Base-by-base conservation (phyloP, 768 basidiomycete genomes). In the Pisolithus sp. region DNA sequence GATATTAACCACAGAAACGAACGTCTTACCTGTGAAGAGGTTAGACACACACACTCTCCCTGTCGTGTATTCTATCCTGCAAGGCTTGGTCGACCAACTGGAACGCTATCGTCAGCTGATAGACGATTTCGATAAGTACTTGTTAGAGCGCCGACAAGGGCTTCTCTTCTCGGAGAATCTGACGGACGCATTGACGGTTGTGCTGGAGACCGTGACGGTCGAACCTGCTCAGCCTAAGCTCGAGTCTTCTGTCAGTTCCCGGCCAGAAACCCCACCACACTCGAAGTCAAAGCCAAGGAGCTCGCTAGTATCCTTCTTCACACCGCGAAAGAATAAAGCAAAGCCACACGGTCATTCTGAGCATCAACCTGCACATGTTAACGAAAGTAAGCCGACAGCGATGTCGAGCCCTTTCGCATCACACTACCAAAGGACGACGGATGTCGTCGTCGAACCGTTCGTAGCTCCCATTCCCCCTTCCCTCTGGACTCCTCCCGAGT, bases 91-190 rank as follows among this genome's bases (percentile, higher is more conserved):
- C 40, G 75, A 78, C 17, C 89, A 93, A 58, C 77, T 97, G 8
- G 87, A 92, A 59, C 75, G 79, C 42, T 93, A 93, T 70, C 84
- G 92, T 7, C 73, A 78, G 38, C 64, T 76, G 18, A 83, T 95
- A 26, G 77, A 85, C 20, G 72, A 85, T 43, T 96, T 97, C 62
- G 93, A 97, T 71, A 79, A 78, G 62, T 89, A 81, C 61, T 79
- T 98, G 3, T 66, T 82, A 2, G 91, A 98, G 68, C 80, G 95
- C 34, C 79, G 95, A 17, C 87, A 86, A 62, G 94, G 93, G 2
- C 75, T 98, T 8, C 70, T 95, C 17, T 96, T 95, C 67, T 86
- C 87, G 4, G 93, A 96, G 69, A 93, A 93, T 63, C 71, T 96
- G 34, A 88, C 84, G 7, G 95, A 97, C 60, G 94, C 94, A 4